Evolutionary conservation across 2,329 filamentous ascomycete species (phyloP), one percentile per base, ranked within the genome.

Genomic region (Mycocentrospora acerina): DNA sequence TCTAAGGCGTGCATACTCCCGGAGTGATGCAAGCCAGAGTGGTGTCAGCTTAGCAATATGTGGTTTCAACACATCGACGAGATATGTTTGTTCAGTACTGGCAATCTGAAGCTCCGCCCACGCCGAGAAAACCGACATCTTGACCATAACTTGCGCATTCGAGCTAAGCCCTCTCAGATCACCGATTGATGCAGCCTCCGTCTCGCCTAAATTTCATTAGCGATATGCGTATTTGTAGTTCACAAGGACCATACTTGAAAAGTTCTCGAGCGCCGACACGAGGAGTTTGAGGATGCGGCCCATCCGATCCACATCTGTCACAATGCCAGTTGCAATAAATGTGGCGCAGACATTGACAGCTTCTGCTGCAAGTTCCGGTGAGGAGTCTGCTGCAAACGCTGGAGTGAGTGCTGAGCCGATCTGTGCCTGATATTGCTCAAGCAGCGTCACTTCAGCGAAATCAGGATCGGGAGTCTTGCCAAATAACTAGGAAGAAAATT

Each of bases 241-340:
- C 7, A n/a, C 24, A 18, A 7, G 9, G 13, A 17, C 58, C 71
- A 54, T 67, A 75, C 79, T 82, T 2, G 88, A 88, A 59, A 97
- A 95, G 67, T 91, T 95, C 58, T 97, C 91, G 1, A 98, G 77
- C 0, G 90, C 90, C 29, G 85, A 85, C 5, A 96, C 88, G 2
- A 98, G 77, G 1, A 95, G 86, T 71, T 96, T 97, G 40, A 98
- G 78, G 36, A 98, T 98, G 40, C 93, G 85, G 15, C 93, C 93
- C 93, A 98, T 98, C n/a, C 93, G 83, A 53, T 98, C 94, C 7
- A 97, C 83, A 66, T 97, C 93, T 0, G 90, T 96, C 7, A 98
- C 93, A 38, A 98, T 97, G 11, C 93, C 93, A 0, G 91, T 96
- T 0, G 91, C 87, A 58, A 98, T 94, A 68, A 98, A 98, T 1